Evolutionary conservation across 345 rosid genomes (phyloP).

Genomic region (Microthlaspi erraticum): DNA sequence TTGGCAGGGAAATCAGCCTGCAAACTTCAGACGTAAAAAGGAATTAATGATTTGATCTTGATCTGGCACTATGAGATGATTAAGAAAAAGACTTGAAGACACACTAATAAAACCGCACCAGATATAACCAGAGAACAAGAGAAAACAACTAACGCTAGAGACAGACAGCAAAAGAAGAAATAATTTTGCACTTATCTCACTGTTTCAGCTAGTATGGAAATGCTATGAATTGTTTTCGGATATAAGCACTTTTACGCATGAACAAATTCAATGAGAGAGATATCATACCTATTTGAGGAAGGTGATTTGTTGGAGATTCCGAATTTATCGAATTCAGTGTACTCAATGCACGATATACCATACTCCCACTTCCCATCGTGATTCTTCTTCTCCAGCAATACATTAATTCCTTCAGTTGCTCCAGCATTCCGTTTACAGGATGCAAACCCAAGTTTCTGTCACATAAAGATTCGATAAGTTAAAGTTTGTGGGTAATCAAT

Average conservation of each 20-base stretch:
- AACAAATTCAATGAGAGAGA: conserved; percentile 15
- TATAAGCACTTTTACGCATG: conserved; percentile 12
- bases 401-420: conserved; percentile 90
- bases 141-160: not conserved
- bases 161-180: conserved; percentile 13
- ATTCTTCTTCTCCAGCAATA: conserved; percentile 81
- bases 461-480: conserved; percentile 24
- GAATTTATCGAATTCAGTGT: conserved; percentile 85
- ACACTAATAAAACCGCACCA: conserved; percentile 2
- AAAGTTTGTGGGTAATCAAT: conserved; percentile 13
- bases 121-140: conserved; percentile 12
- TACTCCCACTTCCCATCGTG: conserved; percentile 87
- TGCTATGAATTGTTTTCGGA: not conserved
- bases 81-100: not conserved
- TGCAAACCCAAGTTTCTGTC: conserved; percentile 91
- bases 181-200: not conserved
- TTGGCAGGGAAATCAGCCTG: conserved; percentile 87
- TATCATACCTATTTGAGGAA: conserved; percentile 53
- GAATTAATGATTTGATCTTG: conserved; percentile 6
- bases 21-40: conserved; percentile 56
- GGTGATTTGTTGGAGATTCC: conserved; percentile 53
- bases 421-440: conserved; percentile 83
- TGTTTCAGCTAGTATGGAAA: conserved; percentile 2
- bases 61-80: conserved; percentile 18
- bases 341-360: conserved; percentile 94